phyloP scores from a whole-genome alignment of 371 early-diverging fungal species.

The Mortierella polycephala region DNA sequence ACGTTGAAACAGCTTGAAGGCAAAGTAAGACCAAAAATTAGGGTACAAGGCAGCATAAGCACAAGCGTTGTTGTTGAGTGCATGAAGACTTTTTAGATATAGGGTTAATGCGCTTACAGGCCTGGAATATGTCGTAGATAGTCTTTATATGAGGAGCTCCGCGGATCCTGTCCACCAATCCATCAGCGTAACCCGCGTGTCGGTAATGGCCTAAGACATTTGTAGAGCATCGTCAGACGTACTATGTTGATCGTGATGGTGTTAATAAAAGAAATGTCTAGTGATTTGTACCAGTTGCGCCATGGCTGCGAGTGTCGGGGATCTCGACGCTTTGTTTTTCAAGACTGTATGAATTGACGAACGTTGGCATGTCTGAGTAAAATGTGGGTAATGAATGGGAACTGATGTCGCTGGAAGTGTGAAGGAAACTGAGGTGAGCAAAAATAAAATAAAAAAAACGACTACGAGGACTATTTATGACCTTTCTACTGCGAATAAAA shows the following conservation, averaged over 20 bases:
- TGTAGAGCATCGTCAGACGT: background rate
- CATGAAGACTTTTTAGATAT: background rate
- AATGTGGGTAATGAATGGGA: background rate
- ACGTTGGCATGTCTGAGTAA: constrained; percentile 16
- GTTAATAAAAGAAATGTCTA: no score
- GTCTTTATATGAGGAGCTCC: constrained; percentile 33
- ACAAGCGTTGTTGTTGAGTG: background rate
- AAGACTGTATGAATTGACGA: constrained; percentile 11
- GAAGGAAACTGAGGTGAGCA: background rate
- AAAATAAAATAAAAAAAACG: background rate
- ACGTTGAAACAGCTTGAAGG: constrained; percentile 13
- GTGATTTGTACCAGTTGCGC: constrained; percentile 52
- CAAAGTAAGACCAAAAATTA: background rate
- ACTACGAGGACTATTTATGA: no score
- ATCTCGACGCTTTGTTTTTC: constrained; percentile 26
- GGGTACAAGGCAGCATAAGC: background rate
- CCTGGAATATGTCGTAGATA: constrained; percentile 39
- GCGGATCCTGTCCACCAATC: constrained; percentile 20
- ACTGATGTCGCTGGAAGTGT: no score
- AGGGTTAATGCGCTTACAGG: constrained; percentile 14
- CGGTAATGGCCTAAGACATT: constrained; percentile 27
- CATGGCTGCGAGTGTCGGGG: constrained; percentile 33
- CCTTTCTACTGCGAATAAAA: no score
- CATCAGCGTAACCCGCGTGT: constrained; percentile 6
- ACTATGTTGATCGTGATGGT: no score